Base-by-base conservation (phyloP, 2,329 filamentous ascomycete species). In the Coleophoma cylindrospora region DNA sequence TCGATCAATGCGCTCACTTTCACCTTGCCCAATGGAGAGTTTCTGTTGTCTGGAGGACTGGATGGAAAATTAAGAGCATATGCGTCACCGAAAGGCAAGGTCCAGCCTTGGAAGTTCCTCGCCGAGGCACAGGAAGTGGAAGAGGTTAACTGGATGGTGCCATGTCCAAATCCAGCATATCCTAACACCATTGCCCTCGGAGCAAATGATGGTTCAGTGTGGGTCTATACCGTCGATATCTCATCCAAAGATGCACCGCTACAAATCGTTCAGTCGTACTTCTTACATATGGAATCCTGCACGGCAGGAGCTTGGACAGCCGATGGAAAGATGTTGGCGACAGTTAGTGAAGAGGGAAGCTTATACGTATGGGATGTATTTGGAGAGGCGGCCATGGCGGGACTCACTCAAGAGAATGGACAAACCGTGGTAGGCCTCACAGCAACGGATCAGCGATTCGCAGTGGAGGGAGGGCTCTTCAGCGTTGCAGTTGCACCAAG, bases 231-330 rank as follows among this genome's bases (percentile, higher is more conserved):
- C n/a, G 78, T 97, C 62, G 86, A 91, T 67, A 73, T 80, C 32
- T 74, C 75, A 48, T 83, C 89, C 55, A 70, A 74, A 34, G 69
- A 74, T 13, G 72, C 72, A 33, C 76, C 88, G 8, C 76, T 97
- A 48, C 84, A 86, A 61, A 94, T 97, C 64, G 79, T 95, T 5
- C 89, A 96, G 72, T 87, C 87, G 22, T 96, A 94, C 73, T 96
- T 96, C 75, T 77, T 95, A 22, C 94, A 97, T 73, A 92, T 88
- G 3, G 86, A 73, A 15, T 73, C 88, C 27, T 95, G 88, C 71
- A 97, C 94, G 1, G 92, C 91, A 8, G 94, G 94, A 52, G 77
- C 87, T 2, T 99, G 94, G 91, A 89, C 89, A 0, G 80, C 89
- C 4, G 91, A 96, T 66, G 94, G 94, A 47, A 83, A 83, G 32